phyloP scores from a whole-genome alignment of 2,329 filamentous ascomycete genomes.

The Teratosphaeria gauchensis region DNA sequence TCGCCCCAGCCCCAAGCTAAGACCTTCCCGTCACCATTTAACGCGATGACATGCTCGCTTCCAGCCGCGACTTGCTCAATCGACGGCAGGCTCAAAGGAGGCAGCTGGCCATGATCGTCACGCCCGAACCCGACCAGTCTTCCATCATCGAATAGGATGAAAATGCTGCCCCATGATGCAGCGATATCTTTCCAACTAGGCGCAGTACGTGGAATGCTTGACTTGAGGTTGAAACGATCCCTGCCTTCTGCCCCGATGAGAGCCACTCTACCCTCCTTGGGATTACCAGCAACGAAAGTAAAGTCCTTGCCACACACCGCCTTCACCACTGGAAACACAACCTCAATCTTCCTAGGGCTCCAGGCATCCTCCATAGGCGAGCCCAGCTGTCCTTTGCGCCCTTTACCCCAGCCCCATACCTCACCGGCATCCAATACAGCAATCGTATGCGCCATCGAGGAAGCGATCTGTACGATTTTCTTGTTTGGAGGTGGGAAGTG shows the following conservation, averaged over 20 bases:
- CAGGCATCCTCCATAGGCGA: conserved; percentile 44
- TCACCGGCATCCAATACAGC: conserved; percentile 64
- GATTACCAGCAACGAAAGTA: conserved; percentile 56
- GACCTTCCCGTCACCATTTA: conserved; percentile 55
- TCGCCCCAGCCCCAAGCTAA: conserved; percentile 94
- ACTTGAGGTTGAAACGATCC: conserved; percentile 44
- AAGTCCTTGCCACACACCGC: conserved; percentile 79
- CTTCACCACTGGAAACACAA: conserved; percentile 52
- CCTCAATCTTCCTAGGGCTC: conserved; percentile 51
- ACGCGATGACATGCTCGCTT: conserved; percentile 78
- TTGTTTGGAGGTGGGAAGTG: background rate
- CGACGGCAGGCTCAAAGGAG: conserved; percentile 51
- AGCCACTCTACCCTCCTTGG: conserved; percentile 48
- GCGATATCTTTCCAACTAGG: conserved; percentile 57
- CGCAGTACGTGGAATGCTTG: conserved; percentile 41
- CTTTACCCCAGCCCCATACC: conserved; percentile 81
- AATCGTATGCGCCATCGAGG: conserved; percentile 70
- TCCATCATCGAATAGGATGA: conserved; percentile 55
- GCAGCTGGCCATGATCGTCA: conserved; percentile 74
- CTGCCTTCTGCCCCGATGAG: conserved; percentile 72
- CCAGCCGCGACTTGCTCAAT: conserved; percentile 63
- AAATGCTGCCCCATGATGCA: conserved; percentile 76
- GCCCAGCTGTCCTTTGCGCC: conserved; percentile 77
- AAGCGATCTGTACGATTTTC: conserved; percentile 53
- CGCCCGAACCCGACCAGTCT: conserved; percentile 66